Evolutionary conservation across 139 green algal genomes (phyloP).

Genomic region (Chlorella sp.): DNA sequence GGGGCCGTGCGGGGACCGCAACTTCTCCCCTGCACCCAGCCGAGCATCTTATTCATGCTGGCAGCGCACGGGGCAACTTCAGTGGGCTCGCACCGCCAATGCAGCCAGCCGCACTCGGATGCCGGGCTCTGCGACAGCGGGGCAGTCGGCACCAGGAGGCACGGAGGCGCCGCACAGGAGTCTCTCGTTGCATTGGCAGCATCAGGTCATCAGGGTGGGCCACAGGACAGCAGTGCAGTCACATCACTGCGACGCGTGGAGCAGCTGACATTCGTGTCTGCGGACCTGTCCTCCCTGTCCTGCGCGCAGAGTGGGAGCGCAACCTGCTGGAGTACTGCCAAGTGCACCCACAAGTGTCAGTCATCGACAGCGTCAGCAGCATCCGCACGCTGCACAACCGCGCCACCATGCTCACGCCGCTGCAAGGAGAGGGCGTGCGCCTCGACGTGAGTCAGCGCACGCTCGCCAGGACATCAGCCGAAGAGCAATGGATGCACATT

Average conservation of each 20-base stretch:
- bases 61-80: too few species aligned
- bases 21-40: too few species aligned
- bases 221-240: neutral
- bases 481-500: too few species aligned
- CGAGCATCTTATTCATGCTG: too few species aligned
- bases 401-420: constrained; percentile 49
- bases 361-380: constrained; percentile 52
- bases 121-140: too few species aligned
- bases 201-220: neutral
- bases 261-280: neutral
- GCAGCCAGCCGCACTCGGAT: too few species aligned
- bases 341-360: constrained; percentile 35
- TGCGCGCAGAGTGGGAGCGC: constrained; percentile 55
- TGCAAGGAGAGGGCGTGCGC: constrained; percentile 26
- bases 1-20: too few species aligned
- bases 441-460: constrained; percentile 8
- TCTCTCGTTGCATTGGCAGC: neutral
- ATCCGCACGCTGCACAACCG: constrained; percentile 52
- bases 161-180: neutral
- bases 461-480: too few species aligned
- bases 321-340: constrained; percentile 48
- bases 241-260: neutral
- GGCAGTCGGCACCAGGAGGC: too few species aligned
- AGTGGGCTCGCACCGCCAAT: too few species aligned
- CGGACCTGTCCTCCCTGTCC: too few species aligned